Evolutionary conservation across 2,329 filamentous ascomycete genomes (phyloP).

Genomic region (Paecilomyces sp.): DNA sequence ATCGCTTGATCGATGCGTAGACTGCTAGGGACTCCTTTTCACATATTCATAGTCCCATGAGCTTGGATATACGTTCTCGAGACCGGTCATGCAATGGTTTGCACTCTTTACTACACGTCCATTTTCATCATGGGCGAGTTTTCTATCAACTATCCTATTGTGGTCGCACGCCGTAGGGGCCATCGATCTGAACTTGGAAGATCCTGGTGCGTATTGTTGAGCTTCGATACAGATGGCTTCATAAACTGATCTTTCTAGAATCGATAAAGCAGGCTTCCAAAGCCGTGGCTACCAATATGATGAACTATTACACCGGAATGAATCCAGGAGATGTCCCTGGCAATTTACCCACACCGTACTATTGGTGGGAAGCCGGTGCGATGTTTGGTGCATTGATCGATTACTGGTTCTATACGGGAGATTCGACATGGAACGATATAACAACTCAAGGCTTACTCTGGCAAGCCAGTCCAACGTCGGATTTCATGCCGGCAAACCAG

Average conservation of each 20-base stretch:
- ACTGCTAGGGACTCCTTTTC: background rate
- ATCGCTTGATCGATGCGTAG: background rate
- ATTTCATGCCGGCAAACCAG: conserved; percentile 38
- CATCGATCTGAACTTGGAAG: conserved; percentile 8
- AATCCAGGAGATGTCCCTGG: conserved; percentile 45
- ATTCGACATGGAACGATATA: conserved; percentile 31
- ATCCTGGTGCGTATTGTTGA: conserved; percentile 2
- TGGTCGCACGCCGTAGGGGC: conserved; percentile 5
- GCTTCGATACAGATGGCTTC: background rate
- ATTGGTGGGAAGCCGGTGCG: conserved; percentile 39
- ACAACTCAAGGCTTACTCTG: conserved; percentile 28
- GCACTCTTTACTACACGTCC: background rate
- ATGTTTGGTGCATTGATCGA: conserved; percentile 36
- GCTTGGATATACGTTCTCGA: background rate
- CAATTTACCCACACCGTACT: conserved; percentile 43
- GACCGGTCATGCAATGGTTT: background rate
- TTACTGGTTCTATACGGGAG: conserved; percentile 38
- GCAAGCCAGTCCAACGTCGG: conserved; percentile 29
- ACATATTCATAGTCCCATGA: background rate
- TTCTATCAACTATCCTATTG: conserved; percentile 1
- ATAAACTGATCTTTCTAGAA: conserved; percentile 14
- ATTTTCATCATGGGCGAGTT: background rate
- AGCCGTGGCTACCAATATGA: conserved; percentile 41
- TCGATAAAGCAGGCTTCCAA: conserved; percentile 42
- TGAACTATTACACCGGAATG: conserved; percentile 44